Evolutionary conservation across 2,329 filamentous ascomycete genomes (phyloP), one percentile per base, ranked within the genome.

Genomic region (Aspergillus oerlinghausenensis): DNA sequence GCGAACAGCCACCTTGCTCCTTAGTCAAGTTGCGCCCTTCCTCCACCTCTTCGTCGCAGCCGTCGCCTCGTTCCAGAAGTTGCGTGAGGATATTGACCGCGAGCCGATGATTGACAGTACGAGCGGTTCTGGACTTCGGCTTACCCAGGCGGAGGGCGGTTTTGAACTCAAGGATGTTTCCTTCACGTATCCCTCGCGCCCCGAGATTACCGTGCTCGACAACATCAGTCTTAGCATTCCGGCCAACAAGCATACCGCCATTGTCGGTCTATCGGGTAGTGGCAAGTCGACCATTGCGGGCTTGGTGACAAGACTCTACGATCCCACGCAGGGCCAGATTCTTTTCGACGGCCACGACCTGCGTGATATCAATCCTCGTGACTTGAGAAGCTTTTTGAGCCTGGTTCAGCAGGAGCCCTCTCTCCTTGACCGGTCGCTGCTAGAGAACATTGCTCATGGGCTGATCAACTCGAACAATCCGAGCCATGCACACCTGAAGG

Each of bases 401-500:
- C 51, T 68, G 25, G 65, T 67, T 2, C 66, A 71, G 55, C 64
- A 96, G 69, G 92, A 97, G 67, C 90, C 92, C 0, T 87, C 88
- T 0, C 80, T 96, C 0, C 96, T 96, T 68, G 86, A 86, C 54
- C 90, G 88, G 0, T 90, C 89, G 0, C 92, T 96, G 61, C 89
- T 83, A 68, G 83, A 89, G 50, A 96, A 96, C 71, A 94, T 97
- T 51, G 77, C 77, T 1, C 70, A 78, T 47, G 80, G 80, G 1
- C 67, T 83, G 11, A 69, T 78, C 69, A 63, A 83, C 54, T 70
- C 68, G 0, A 68, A 63, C 49, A 65, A 70, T 40, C 62, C 68
- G 0, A 55, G 19, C 19, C 67, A 71, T 52, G 56, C 51, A 4
- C 82, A 81, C 84, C 89, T 58, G 80, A 82, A 57, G 60, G 23